Evolutionary conservation across 208 protist species (phyloP).

Genomic region (Leishmania tropica): DNA sequence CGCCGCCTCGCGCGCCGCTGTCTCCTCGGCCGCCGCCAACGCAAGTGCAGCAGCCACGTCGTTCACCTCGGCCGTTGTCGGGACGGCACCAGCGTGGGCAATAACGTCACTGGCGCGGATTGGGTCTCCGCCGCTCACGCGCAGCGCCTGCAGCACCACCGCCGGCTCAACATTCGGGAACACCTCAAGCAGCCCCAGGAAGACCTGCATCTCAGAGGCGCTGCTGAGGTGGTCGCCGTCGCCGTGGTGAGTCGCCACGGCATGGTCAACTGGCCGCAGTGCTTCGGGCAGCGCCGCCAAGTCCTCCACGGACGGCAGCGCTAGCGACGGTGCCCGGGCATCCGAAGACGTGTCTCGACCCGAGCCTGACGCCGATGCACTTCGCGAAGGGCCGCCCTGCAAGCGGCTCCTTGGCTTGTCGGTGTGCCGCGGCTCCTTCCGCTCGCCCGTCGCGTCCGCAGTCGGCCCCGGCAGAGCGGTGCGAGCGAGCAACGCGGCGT

Average conservation of each 20-base stretch:
- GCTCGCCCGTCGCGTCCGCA: neutral
- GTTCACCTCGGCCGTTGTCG: slow-evolving; percentile 8
- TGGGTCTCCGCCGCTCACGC: slow-evolving; percentile 43
- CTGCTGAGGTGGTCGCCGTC: neutral
- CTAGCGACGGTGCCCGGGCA: neutral
- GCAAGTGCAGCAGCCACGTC: slow-evolving; percentile 45
- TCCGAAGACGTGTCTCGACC: neutral
- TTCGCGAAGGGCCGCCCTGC: neutral
- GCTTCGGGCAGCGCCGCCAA: neutral
- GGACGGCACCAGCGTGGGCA: slow-evolving; percentile 15
- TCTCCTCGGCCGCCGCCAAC: slow-evolving; percentile 51
- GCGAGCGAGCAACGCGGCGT: slow-evolving; percentile 20
- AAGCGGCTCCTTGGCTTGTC: neutral
- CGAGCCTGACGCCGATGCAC: neutral
- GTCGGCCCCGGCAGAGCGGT: neutral
- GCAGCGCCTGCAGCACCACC: slow-evolving; percentile 63
- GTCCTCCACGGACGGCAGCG: slow-evolving; percentile 12
- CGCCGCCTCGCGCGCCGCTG: slow-evolving; percentile 31
- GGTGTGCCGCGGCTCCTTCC: neutral
- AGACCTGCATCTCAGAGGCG: slow-evolving; percentile 38
- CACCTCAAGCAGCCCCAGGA: slow-evolving; percentile 56
- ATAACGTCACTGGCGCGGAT: slow-evolving; percentile 43
- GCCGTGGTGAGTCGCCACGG: neutral
- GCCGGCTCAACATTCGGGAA: slow-evolving; percentile 52
- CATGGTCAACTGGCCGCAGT: neutral